Conservation (phyloP, 345 rosid species). For the Raphanus sativus region DNA sequence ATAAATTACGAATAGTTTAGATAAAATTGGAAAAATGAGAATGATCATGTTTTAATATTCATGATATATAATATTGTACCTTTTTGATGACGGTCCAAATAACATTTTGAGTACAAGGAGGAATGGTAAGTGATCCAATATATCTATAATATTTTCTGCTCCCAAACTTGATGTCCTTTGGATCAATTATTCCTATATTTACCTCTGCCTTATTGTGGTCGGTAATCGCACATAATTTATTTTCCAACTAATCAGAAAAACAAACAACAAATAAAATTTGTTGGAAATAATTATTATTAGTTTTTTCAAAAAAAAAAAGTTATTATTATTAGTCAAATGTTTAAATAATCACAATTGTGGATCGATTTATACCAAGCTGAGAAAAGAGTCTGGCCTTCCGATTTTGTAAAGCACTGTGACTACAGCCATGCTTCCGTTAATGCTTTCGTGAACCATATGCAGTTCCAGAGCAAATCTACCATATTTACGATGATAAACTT, state of each 20-base stretch:
- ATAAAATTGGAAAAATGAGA: too few species aligned
- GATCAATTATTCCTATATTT: conserved; percentile 54
- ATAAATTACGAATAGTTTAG: too few species aligned
- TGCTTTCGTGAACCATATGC: conserved; percentile 78
- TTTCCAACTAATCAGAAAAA: conserved; percentile 41
- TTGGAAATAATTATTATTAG: not conserved
- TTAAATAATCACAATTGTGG: not conserved
- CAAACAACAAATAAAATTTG: not conserved
- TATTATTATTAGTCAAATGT: not conserved
- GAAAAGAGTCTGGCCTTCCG: conserved; percentile 70
- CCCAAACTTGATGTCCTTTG: conserved; percentile 49
- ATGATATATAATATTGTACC: conserved; percentile 38
- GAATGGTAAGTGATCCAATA: conserved; percentile 76
- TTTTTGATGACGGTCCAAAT: conserved; percentile 63
- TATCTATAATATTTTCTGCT: conserved; percentile 75
- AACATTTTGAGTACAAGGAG: conserved; percentile 82
- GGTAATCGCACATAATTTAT: conserved; percentile 38
- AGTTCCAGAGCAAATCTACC: conserved; percentile 61
- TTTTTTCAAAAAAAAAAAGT: too few species aligned
- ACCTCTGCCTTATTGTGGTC: conserved; percentile 33
- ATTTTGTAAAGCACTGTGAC: conserved; percentile 66
- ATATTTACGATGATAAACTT: conserved; percentile 1
- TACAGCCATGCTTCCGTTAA: conserved; percentile 61
- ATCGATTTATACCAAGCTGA: conserved; percentile 46
- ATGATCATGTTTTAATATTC: too few species aligned